These are phyloP conservation scores for Mucor velutinosus DNA, from an alignment of 371 early-diverging fungal genomes.

Conservation along the genomic window DNA sequence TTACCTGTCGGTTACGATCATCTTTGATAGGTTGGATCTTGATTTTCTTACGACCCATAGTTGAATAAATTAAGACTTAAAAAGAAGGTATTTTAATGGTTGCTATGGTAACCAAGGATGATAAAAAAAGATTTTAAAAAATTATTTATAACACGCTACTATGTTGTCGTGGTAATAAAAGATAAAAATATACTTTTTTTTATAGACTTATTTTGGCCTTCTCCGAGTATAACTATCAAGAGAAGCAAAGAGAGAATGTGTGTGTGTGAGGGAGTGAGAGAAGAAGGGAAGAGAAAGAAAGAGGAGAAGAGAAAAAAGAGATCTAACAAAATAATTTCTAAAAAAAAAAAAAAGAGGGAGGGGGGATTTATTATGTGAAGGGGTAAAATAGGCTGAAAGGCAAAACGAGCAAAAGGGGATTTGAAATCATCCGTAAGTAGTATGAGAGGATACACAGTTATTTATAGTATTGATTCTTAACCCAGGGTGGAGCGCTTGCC, in stretches of 20 bases:
- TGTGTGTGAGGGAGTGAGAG: background rate
- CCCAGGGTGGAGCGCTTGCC: constrained; percentile 69
- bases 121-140: constrained; percentile 10
- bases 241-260: background rate
- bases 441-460: background rate
- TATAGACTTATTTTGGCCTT: background rate
- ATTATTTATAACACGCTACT: background rate
- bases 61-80: background rate
- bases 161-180: constrained; percentile 12
- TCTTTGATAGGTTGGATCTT: constrained; percentile 93
- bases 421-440: background rate
- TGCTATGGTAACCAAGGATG: constrained; percentile 6
- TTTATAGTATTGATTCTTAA: constrained; percentile 22
- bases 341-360: background rate
- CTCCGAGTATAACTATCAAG: background rate
- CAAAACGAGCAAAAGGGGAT: background rate
- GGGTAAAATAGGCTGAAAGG: constrained; percentile 5
- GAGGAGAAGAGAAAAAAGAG: background rate
- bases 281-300: background rate
- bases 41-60: constrained; percentile 97
- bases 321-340: background rate
- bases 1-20: constrained; percentile 92
- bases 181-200: constrained; percentile 4
- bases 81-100: background rate
- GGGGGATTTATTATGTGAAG: background rate